A percentile compares a stretch with the other conserved stretches of the same genome.
phyloP scores from a whole-genome alignment of 1,284 basidiomycete species.

The Cryptococcus sp. region DNA sequence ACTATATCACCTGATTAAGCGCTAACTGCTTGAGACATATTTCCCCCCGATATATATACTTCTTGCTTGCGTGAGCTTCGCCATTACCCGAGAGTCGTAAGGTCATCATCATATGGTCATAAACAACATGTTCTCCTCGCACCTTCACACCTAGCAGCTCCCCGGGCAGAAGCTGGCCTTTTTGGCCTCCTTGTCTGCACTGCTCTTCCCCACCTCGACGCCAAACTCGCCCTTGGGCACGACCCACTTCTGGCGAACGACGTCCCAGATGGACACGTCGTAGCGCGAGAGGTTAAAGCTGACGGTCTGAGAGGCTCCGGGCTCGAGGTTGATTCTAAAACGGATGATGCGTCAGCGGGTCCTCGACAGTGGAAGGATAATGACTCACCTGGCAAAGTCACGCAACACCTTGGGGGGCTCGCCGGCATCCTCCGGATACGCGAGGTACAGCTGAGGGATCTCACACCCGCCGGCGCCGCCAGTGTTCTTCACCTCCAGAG shows the following conservation, averaged over 20 bases:
- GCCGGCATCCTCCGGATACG: constrained; percentile 41
- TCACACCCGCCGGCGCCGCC: constrained; percentile 51
- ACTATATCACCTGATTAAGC: not conserved
- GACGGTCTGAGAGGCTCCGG: constrained; percentile 36
- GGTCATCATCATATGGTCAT: too few relatives aligned
- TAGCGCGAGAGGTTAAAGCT: constrained; percentile 45
- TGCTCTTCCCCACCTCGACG: constrained; percentile 34
- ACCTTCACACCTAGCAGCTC: not conserved
- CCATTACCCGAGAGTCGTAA: too few relatives aligned
- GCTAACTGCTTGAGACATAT: too few relatives aligned
- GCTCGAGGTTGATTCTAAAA: constrained; percentile 43
- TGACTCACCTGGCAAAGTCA: constrained; percentile 10
- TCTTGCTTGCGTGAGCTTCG: too few relatives aligned
- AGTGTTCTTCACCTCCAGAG: constrained; percentile 51
- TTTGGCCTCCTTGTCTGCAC: constrained; percentile 12
- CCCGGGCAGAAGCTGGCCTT: constrained; percentile 2
- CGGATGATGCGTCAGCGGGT: not conserved
- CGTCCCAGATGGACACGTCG: constrained; percentile 51
- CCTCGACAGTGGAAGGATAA: not conserved
- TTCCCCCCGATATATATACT: too few relatives aligned
- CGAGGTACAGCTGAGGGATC: constrained; percentile 46
- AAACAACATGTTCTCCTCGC: too few relatives aligned
- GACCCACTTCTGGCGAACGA: constrained; percentile 43
- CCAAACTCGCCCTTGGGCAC: constrained; percentile 45
- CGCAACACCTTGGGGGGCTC: constrained; percentile 49